phyloP scores from a whole-genome alignment of 2,329 filamentous ascomycete species.

The Didymella pomorum region DNA sequence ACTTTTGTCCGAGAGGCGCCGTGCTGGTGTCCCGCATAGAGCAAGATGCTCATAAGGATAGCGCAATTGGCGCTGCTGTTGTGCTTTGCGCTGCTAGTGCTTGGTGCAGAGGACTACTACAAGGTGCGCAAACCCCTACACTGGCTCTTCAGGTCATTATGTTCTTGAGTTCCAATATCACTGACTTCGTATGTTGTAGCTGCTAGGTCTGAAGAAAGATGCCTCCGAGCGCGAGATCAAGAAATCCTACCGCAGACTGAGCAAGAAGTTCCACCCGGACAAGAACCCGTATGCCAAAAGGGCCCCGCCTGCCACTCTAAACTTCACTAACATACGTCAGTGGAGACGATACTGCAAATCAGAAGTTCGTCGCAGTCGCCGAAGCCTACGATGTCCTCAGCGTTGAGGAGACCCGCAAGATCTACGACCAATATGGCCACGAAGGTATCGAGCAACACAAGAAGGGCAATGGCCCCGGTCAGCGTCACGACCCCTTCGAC shows the following conservation, averaged over 20 bases:
- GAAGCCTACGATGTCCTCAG: constrained; percentile 95
- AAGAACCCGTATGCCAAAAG: constrained; percentile 85
- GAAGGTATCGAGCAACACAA: constrained; percentile 87
- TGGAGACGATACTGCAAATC: constrained; percentile 77
- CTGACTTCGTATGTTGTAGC: constrained; percentile 58
- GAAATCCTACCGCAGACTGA: constrained; percentile 87
- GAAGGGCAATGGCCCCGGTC: constrained; percentile 70
- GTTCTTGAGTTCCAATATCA: neutral
- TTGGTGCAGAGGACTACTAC: constrained; percentile 75
- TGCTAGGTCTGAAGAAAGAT: constrained; percentile 80
- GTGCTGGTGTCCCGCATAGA: constrained; percentile 23
- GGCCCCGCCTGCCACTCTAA: neutral
- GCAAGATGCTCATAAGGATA: constrained; percentile 55
- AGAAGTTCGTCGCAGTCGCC: constrained; percentile 92
- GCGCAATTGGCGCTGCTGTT: constrained; percentile 53
- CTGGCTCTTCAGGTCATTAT: neutral
- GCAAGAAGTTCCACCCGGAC: constrained; percentile 96
- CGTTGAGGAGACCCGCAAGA: constrained; percentile 78
- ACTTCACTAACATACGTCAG: constrained; percentile 55
- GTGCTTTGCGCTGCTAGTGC: constrained; percentile 54
- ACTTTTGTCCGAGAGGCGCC: constrained; percentile 10
- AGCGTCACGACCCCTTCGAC: constrained; percentile 83
- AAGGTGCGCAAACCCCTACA: constrained; percentile 61
- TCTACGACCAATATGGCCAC: constrained; percentile 94
- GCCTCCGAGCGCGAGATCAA: constrained; percentile 91